These are phyloP conservation scores for Odontarrhena argentea DNA, from an alignment of 345 rosid genomes.

Conservation along the genomic window DNA sequence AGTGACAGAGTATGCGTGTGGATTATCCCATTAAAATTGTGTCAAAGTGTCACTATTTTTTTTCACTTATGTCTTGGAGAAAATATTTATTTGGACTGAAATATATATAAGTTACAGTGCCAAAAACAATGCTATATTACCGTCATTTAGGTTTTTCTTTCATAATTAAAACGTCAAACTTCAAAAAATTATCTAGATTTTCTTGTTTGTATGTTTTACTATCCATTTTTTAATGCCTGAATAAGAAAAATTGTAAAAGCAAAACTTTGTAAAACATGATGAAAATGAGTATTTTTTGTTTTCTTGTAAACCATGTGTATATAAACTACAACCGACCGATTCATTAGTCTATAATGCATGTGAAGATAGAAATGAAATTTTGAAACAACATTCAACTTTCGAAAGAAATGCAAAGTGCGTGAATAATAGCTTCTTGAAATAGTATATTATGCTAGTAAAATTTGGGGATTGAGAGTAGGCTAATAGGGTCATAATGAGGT, in stretches of 20 bases:
- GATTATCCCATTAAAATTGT: background rate
- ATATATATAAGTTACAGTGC: background rate
- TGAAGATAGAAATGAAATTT: too few relatives aligned
- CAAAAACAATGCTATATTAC: background rate
- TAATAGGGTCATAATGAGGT: conserved; percentile 40
- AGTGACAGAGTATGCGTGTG: conserved; percentile 32
- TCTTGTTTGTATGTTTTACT: background rate
- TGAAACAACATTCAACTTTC: background rate
- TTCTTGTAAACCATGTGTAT: too few relatives aligned
- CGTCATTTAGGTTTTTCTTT: background rate
- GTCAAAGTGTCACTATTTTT: conserved; percentile 3
- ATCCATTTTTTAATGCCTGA: too few relatives aligned
- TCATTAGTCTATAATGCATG: too few relatives aligned
- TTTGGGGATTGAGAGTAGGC: conserved; percentile 45
- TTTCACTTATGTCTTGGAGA: background rate
- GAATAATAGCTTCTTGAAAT: background rate
- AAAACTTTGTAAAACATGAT: too few relatives aligned
- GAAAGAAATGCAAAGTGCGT: conserved; percentile 5
- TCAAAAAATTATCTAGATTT: background rate
- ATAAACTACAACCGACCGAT: too few relatives aligned
- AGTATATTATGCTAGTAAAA: conserved; percentile 14
- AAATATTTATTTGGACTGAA: background rate
- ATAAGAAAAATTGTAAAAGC: too few relatives aligned
- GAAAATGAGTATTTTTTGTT: too few relatives aligned
- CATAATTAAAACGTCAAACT: background rate